These are phyloP conservation scores for Akanthomyces muscarius DNA, from an alignment of 2,329 filamentous ascomycete genomes.

Conservation along the genomic window DNA sequence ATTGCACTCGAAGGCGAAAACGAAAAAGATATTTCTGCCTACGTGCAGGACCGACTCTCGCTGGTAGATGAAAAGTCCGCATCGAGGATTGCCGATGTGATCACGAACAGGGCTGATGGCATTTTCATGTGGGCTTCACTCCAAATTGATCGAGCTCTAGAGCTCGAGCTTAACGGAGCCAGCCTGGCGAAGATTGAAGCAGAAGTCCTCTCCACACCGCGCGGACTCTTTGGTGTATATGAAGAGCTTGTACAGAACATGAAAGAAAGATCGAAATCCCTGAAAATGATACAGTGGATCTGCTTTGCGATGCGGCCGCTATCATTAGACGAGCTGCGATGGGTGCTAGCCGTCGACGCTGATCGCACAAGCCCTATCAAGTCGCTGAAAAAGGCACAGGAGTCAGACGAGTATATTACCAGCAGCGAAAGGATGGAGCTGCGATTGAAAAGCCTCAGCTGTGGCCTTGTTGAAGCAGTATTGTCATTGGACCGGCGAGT, in stretches of 20 bases:
- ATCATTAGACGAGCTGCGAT: constrained; percentile 27
- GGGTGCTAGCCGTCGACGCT: constrained; percentile 27
- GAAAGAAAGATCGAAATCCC: constrained; percentile 17
- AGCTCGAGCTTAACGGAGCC: constrained; percentile 19
- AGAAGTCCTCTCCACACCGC: constrained; percentile 22
- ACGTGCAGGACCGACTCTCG: too few species aligned
- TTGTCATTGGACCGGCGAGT: constrained; percentile 6
- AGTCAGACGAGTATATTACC: constrained; percentile 19
- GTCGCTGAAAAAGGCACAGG: constrained; percentile 23
- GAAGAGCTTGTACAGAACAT: constrained; percentile 22
- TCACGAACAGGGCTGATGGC: too few species aligned
- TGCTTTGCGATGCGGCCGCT: constrained; percentile 28
- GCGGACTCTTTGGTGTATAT: constrained; percentile 27
- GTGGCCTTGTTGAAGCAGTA: constrained; percentile 26
- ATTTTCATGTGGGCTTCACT: too few species aligned
- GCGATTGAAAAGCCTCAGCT: constrained; percentile 24
- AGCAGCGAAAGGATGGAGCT: constrained; percentile 19
- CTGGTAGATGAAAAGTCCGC: too few species aligned
- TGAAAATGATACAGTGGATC: constrained; percentile 32
- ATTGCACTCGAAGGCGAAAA: too few species aligned
- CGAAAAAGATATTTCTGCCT: too few species aligned
- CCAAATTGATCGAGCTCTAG: neutral
- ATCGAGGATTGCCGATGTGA: too few species aligned
- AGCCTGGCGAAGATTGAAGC: constrained; percentile 21
- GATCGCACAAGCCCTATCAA: constrained; percentile 18